Percentiles rank a stretch among this genome's conserved stretches.
These are phyloP conservation scores for Diplodia mutila DNA, from an alignment of 2,329 filamentous ascomycete species.

Conservation along the genomic window DNA sequence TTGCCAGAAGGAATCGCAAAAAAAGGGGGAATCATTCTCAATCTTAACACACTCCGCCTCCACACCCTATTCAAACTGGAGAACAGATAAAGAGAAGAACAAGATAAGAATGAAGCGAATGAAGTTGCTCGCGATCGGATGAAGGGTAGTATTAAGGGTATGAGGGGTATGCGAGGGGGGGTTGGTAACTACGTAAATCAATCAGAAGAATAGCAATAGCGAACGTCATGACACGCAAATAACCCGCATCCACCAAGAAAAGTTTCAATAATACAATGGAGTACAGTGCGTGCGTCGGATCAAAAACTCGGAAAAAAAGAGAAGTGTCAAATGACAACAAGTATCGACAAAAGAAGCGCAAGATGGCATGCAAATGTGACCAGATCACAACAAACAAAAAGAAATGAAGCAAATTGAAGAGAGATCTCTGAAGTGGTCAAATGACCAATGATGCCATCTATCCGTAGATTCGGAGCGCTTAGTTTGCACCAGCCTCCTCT, in stretches of 20 bases:
- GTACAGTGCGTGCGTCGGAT: slow-evolving; percentile 23
- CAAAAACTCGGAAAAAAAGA: slow-evolving; percentile 11
- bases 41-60: slow-evolving; percentile 18
- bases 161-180: slow-evolving; percentile 21
- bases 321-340: slow-evolving; percentile 19
- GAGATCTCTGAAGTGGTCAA: slow-evolving; percentile 15
- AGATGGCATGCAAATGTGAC: slow-evolving; percentile 22
- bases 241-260: slow-evolving; percentile 25
- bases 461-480: slow-evolving; percentile 25
- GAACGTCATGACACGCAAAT: slow-evolving; percentile 26
- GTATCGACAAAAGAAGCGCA: slow-evolving; percentile 24
- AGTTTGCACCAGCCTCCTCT: slow-evolving; percentile 63
- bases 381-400: slow-evolving; percentile 21
- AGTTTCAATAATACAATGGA: slow-evolving; percentile 24
- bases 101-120: slow-evolving; percentile 17
- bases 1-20: slow-evolving; percentile 24
- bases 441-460: not conserved
- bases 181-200: slow-evolving; percentile 15
- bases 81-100: slow-evolving; percentile 11
- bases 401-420: slow-evolving; percentile 19
- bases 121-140: slow-evolving; percentile 19
- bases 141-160: slow-evolving; percentile 22
- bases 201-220: slow-evolving; percentile 18
- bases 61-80: slow-evolving; percentile 14
- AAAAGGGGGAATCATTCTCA: slow-evolving; percentile 21